Percentiles rank a stretch among this genome's conserved stretches.
Evolutionary conservation across 345 rosid species (phyloP).

Genomic region (Lumnitzera racemosa): DNA sequence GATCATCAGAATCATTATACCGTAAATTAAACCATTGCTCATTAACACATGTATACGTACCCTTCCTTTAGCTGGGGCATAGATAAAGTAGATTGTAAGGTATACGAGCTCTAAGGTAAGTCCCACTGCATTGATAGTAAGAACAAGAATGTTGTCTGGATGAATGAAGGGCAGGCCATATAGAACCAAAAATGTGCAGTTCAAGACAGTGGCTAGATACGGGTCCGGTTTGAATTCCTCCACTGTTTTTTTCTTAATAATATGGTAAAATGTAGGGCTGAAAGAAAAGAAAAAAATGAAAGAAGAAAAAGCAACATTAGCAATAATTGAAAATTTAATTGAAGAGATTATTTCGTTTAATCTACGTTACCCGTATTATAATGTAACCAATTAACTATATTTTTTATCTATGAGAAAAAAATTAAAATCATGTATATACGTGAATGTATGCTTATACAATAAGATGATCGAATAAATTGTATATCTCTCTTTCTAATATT

Average conservation of each 20-base stretch:
- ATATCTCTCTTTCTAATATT: no score
- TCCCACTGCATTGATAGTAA: conserved; percentile 32
- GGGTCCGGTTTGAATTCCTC: conserved; percentile 37
- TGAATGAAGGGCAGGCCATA: conserved; percentile 38
- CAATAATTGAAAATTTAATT: not conserved
- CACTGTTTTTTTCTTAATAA: conserved; percentile 29
- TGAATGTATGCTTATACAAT: no score
- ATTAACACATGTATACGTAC: not conserved
- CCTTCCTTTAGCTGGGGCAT: conserved; percentile 10
- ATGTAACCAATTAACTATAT: no score
- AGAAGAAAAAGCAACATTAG: not conserved
- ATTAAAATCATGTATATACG: no score
- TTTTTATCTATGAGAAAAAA: no score
- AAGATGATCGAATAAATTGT: no score
- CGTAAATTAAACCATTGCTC: no score
- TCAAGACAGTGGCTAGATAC: conserved; percentile 25
- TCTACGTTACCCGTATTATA: no score
- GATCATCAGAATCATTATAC: no score
- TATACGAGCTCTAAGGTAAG: conserved; percentile 25
- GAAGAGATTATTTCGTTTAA: no score
- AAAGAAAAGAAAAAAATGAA: not conserved
- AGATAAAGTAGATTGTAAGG: conserved; percentile 19
- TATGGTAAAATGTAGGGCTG: conserved; percentile 37
- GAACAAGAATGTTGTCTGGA: conserved; percentile 31
- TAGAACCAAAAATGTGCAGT: conserved; percentile 32